Conservation (phyloP, 352 stramenopile genomes). For the Aphanomyces cochlioides region DNA sequence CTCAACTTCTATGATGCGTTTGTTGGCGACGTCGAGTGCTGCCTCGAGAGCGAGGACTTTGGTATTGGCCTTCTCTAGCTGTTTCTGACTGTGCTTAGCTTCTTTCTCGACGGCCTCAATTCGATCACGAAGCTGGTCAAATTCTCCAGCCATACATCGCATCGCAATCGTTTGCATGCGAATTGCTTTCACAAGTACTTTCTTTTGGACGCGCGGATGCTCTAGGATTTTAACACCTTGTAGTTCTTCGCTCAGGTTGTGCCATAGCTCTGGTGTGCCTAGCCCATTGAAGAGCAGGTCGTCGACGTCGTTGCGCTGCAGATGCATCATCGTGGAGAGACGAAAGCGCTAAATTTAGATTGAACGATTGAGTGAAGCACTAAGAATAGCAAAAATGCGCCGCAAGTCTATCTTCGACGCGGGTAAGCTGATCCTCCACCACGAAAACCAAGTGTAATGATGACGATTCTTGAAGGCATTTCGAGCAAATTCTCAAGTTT, state of each 20-base stretch:
- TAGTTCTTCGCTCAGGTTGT: slow-evolving; percentile 71
- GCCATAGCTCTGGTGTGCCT: slow-evolving; percentile 73
- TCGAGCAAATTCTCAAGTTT: slow-evolving; percentile 82
- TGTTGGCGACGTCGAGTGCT: slow-evolving; percentile 62
- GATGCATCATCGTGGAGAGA: slow-evolving; percentile 30
- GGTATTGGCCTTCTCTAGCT: slow-evolving; percentile 69
- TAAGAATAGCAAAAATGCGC: slow-evolving; percentile 4
- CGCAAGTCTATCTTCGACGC: slow-evolving; percentile 8
- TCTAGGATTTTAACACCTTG: slow-evolving; percentile 74
- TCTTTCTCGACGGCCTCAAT: slow-evolving; percentile 76
- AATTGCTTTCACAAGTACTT: slow-evolving; percentile 74
- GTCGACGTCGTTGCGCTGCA: slow-evolving; percentile 84
- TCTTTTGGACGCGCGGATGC: slow-evolving; percentile 76
- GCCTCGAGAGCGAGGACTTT: slow-evolving; percentile 74
- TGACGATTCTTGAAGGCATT: slow-evolving; percentile 41
- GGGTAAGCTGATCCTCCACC: background rate
- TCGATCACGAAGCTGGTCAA: slow-evolving; percentile 71
- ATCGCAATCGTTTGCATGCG: slow-evolving; percentile 82
- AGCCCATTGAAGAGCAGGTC: slow-evolving; percentile 59
- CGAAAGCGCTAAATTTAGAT: slow-evolving; percentile 12
- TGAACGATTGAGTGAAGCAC: background rate
- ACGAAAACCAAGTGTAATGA: background rate
- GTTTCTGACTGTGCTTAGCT: slow-evolving; percentile 66
- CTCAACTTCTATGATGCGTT: slow-evolving; percentile 64
- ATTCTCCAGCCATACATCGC: slow-evolving; percentile 78